phyloP scores from a whole-genome alignment of 352 stramenopile genomes.

The Pythium phragmiticola region DNA sequence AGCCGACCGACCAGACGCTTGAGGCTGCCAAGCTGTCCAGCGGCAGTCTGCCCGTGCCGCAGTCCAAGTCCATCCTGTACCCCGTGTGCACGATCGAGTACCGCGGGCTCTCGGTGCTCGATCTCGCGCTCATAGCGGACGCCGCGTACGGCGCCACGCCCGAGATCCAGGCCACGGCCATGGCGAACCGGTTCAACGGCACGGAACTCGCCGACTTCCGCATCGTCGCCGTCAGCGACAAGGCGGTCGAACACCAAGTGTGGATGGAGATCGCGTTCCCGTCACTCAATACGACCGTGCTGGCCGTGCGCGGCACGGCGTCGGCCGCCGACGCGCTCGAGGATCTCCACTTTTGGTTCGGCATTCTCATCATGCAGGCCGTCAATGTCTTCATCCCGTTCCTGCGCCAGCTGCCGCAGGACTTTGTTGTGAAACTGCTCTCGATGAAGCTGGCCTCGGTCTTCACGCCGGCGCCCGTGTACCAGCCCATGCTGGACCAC shows the following conservation, averaged over 20 bases:
- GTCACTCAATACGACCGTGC: conserved; percentile 80
- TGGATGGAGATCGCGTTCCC: conserved; percentile 86
- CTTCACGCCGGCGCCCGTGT: conserved; percentile 80
- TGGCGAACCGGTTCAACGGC: conserved; percentile 78
- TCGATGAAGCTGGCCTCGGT: conserved; percentile 65
- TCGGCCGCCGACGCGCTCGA: conserved; percentile 85
- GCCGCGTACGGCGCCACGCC: conserved; percentile 79
- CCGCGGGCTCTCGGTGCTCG: conserved; percentile 68
- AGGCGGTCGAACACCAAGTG: conserved; percentile 62
- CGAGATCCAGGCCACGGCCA: conserved; percentile 64
- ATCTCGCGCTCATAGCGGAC: conserved; percentile 85
- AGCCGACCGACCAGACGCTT: conserved; percentile 40
- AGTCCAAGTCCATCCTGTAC: conserved; percentile 59
- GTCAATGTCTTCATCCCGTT: conserved; percentile 87
- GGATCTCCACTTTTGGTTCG: conserved; percentile 88
- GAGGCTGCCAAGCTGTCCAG: conserved; percentile 28
- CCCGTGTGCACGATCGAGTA: conserved; percentile 72
- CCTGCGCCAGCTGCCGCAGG: conserved; percentile 73
- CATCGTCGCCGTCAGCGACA: conserved; percentile 71
- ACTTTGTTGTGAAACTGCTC: conserved; percentile 82
- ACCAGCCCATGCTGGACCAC: conserved; percentile 66
- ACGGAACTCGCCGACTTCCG: conserved; percentile 73
- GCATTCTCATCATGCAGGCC: conserved; percentile 84
- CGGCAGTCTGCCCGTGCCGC: conserved; percentile 7
- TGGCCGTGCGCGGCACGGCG: conserved; percentile 79